These are phyloP conservation scores for Ensete glaucum DNA, from an alignment of 176 grass and related monocot genomes.

Conservation along the genomic window DNA sequence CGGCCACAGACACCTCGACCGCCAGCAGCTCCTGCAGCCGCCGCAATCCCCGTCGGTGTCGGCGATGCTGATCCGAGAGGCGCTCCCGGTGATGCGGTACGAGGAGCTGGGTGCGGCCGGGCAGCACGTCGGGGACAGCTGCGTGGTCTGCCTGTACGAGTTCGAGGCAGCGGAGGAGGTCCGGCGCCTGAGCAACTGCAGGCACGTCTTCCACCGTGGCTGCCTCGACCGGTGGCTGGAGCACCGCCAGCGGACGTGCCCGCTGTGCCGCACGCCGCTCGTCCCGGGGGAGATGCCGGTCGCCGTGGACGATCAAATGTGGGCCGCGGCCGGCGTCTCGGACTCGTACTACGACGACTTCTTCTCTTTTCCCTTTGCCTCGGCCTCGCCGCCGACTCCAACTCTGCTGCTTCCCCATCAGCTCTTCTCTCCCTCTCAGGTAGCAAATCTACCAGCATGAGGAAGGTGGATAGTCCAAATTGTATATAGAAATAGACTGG, in stretches of 20 bases:
- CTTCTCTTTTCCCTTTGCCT: constrained; percentile 7
- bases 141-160: constrained; percentile 67
- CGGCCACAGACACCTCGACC: background rate
- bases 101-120: constrained; percentile 36
- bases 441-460: constrained; percentile 3
- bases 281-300: constrained; percentile 21
- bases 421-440: constrained; percentile 38
- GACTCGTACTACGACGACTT: constrained; percentile 32
- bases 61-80: constrained; percentile 41
- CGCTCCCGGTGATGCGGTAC: constrained; percentile 58
- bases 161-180: constrained; percentile 66
- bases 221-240: constrained; percentile 88
- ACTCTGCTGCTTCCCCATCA: constrained; percentile 50
- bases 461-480: background rate
- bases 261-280: constrained; percentile 70
- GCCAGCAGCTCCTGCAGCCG: constrained; percentile 25
- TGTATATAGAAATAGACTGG: background rate
- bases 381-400: constrained; percentile 28
- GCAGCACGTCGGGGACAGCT: constrained; percentile 24
- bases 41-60: constrained; percentile 29
- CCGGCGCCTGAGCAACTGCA: constrained; percentile 52
- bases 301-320: background rate
- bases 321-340: background rate
- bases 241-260: constrained; percentile 59
- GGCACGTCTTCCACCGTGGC: constrained; percentile 80